These are phyloP conservation scores for Metschnikowia noctiluminum DNA, from an alignment of 805 yeast genomes.

Conservation along the genomic window DNA sequence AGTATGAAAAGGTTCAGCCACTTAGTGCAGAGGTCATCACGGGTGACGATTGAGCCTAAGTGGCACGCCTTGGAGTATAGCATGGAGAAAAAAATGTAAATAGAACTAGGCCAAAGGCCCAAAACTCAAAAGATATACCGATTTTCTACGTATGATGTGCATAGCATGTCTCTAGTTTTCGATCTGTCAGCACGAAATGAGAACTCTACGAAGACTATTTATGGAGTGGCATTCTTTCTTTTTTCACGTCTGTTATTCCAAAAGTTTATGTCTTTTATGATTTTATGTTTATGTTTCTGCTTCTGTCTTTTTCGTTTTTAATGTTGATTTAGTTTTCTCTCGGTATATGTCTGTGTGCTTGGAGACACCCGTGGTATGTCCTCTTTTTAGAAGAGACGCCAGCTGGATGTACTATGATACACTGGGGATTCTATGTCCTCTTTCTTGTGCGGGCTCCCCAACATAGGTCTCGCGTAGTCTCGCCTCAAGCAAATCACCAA, in stretches of 20 bases:
- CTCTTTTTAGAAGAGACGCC: conserved; percentile 16
- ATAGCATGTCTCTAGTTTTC: too few species aligned
- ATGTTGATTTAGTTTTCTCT: too few species aligned
- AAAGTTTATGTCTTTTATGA: too few species aligned
- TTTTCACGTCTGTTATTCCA: too few species aligned
- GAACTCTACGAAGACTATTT: too few species aligned
- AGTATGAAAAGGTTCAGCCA: conserved; percentile 62
- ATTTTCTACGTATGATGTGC: too few species aligned
- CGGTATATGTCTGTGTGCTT: conserved; percentile 40
- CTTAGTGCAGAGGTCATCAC: conserved; percentile 37
- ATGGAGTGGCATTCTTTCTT: too few species aligned
- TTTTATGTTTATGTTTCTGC: too few species aligned
- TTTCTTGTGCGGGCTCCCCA: conserved; percentile 28
- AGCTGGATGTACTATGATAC: conserved; percentile 48
- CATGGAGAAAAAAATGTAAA: background rate
- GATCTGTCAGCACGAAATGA: too few species aligned
- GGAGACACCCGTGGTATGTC: conserved; percentile 46
- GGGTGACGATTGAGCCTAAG: conserved; percentile 23
- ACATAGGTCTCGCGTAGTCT: conserved; percentile 22
- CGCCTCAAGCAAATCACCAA: conserved; percentile 41
- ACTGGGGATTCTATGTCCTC: conserved; percentile 26
- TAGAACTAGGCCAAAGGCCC: too few species aligned
- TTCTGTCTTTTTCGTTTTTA: too few species aligned
- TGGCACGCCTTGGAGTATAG: background rate
- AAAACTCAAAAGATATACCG: too few species aligned